These are phyloP conservation scores for Hansenula sp. DNA, from an alignment of 1,139 yeast genomes.

Conservation along the genomic window DNA sequence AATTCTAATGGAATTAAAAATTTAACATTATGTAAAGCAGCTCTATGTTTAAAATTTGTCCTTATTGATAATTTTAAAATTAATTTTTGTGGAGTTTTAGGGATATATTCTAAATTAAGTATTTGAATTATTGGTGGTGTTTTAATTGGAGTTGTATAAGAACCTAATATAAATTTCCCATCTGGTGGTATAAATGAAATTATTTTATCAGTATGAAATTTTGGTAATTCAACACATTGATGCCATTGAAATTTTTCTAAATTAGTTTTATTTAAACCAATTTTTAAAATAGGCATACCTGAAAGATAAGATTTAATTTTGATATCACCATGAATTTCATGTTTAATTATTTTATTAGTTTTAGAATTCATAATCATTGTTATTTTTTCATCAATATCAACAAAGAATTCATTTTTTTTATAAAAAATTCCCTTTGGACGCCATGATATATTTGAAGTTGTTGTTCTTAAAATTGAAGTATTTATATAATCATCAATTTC, in stretches of 20 bases:
- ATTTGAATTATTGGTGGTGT: slow-evolving; percentile 26
- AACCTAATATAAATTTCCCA: slow-evolving; percentile 62
- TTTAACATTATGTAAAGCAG: slow-evolving; percentile 54
- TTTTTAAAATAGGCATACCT: slow-evolving; percentile 71
- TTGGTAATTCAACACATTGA: slow-evolving; percentile 70
- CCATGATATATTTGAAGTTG: slow-evolving; percentile 75
- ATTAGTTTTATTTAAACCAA: slow-evolving; percentile 58
- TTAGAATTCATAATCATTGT: slow-evolving; percentile 59
- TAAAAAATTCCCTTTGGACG: slow-evolving; percentile 78
- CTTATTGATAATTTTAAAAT: slow-evolving; percentile 36
- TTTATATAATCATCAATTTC: slow-evolving; percentile 35
- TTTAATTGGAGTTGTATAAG: slow-evolving; percentile 31
- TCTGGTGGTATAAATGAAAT: slow-evolving; percentile 75
- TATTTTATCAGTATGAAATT: slow-evolving; percentile 48
- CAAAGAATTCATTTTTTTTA: slow-evolving; percentile 72
- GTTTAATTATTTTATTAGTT: slow-evolving; percentile 46
- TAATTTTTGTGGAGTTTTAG: slow-evolving; percentile 35
- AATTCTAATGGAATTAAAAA: slow-evolving; percentile 50
- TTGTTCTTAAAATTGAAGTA: slow-evolving; percentile 64
- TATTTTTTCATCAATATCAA: slow-evolving; percentile 65
- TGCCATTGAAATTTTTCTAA: slow-evolving; percentile 55
- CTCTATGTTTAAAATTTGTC: slow-evolving; percentile 64
- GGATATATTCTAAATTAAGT: slow-evolving; percentile 30
- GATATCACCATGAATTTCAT: slow-evolving; percentile 61
- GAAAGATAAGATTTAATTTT: slow-evolving; percentile 63